Evolutionary conservation across 495 filamentous ascomycete genomes (phyloP).

Genomic region (Corynascus novoguineensis): DNA sequence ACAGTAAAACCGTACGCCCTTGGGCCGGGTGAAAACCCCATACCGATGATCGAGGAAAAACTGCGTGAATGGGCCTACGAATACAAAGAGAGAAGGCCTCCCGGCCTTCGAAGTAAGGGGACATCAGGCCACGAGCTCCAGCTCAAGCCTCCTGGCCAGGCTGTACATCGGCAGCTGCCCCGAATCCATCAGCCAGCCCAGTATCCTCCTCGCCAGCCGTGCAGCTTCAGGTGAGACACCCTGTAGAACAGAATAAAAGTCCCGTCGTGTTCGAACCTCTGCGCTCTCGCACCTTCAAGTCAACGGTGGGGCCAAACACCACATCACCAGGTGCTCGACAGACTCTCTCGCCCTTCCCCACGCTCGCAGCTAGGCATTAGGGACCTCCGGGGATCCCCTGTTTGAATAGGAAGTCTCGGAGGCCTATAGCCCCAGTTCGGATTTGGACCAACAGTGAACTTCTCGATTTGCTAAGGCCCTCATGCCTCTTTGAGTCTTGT

Average conservation of each 20-base stretch:
- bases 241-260: constrained; percentile 12
- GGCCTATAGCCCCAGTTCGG: constrained; percentile 12
- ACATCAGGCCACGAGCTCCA: neutral
- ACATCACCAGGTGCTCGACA: constrained; percentile 15
- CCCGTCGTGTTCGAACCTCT: constrained; percentile 1
- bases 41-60: constrained; percentile 7
- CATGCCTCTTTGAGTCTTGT: neutral
- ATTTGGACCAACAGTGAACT: constrained; percentile 8
- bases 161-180: constrained; percentile 7
- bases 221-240: constrained; percentile 6
- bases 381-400: neutral
- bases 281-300: constrained; percentile 8
- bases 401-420: constrained; percentile 12
- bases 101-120: constrained; percentile 7
- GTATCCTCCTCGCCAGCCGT: constrained; percentile 6
- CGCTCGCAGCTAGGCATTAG: constrained; percentile 2
- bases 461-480: constrained; percentile 1
- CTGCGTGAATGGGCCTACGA: constrained; percentile 6
- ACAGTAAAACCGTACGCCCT: constrained; percentile 12
- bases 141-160: constrained; percentile 9
- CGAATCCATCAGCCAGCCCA: constrained; percentile 12
- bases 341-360: constrained; percentile 12
- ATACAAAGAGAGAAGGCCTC: constrained; percentile 11
- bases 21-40: constrained; percentile 7
- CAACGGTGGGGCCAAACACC: constrained; percentile 12